Evolutionary conservation across 108 stramenopile genomes (phyloP).

Genomic region (Epithemia pelagica): DNA sequence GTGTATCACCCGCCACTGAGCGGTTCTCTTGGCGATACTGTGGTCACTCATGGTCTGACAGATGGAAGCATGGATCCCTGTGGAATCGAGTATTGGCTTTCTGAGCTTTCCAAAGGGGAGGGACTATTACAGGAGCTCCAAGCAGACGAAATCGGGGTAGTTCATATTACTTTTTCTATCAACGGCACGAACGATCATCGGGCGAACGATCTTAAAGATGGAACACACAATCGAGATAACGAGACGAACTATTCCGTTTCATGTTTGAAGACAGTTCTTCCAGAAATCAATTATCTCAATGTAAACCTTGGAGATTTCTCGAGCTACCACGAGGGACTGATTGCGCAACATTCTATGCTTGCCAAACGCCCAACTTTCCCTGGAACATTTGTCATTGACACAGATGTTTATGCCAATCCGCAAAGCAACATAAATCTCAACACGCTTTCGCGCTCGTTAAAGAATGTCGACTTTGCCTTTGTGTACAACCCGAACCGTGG

Average conservation of each 20-base stretch:
- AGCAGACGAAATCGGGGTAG: not conserved
- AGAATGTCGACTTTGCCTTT: not conserved
- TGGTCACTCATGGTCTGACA: too few relatives aligned
- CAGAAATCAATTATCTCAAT: not conserved
- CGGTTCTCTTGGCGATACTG: too few relatives aligned
- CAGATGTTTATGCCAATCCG: not conserved
- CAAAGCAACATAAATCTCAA: not conserved
- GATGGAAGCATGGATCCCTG: not conserved
- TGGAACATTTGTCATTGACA: not conserved
- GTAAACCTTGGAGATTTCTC: not conserved
- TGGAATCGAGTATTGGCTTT: not conserved
- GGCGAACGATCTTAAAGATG: not conserved
- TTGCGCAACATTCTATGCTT: not conserved
- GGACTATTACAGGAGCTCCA: not conserved
- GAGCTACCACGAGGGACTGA: not conserved
- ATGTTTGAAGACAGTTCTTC: not conserved
- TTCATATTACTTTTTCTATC: not conserved
- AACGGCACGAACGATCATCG: not conserved
- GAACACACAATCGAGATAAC: not conserved
- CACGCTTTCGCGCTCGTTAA: not conserved
- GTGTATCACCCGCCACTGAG: too few relatives aligned
- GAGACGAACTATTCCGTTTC: not conserved
- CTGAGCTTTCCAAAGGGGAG: not conserved
- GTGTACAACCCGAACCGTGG: not conserved
- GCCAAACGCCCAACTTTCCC: not conserved